Evolutionary conservation across 345 rosid genomes (phyloP).

Genomic region (Eucalyptus pauciflora): DNA sequence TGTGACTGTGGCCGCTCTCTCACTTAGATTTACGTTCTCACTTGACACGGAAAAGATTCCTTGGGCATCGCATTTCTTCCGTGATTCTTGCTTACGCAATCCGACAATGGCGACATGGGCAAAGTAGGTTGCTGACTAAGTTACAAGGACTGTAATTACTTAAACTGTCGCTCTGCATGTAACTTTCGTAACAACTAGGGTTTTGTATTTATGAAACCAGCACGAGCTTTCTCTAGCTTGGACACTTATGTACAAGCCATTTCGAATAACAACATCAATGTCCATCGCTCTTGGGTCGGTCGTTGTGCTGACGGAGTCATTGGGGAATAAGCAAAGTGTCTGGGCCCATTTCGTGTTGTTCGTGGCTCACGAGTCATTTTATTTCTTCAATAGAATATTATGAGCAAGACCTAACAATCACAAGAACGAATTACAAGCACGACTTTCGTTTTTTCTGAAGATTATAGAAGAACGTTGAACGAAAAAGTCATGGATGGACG

Average conservation of each 20-base stretch:
- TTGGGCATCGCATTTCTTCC: background rate
- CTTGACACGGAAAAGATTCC: background rate
- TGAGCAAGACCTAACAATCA: background rate
- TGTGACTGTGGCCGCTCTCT: background rate
- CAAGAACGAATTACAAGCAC: background rate
- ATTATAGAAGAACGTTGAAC: background rate
- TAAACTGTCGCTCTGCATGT: background rate
- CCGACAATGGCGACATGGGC: background rate
- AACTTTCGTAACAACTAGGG: background rate
- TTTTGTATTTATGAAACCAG: background rate
- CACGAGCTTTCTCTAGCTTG: background rate
- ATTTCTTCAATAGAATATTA: background rate
- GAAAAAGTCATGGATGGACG: background rate
- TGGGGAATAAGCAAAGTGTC: background rate
- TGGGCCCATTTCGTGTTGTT: background rate
- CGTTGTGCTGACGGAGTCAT: background rate
- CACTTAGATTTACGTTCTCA: background rate
- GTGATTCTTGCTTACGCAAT: background rate
- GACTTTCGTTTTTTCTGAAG: background rate
- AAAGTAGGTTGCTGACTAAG: background rate
- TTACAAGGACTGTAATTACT: background rate
- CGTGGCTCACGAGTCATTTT: background rate
- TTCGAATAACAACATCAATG: background rate
- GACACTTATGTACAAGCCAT: background rate
- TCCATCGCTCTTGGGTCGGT: background rate